Percentiles rank a stretch among this genome's conserved stretches.
These are phyloP conservation scores for Suillus spraguei DNA, from an alignment of 768 basidiomycete species.

Conservation along the genomic window DNA sequence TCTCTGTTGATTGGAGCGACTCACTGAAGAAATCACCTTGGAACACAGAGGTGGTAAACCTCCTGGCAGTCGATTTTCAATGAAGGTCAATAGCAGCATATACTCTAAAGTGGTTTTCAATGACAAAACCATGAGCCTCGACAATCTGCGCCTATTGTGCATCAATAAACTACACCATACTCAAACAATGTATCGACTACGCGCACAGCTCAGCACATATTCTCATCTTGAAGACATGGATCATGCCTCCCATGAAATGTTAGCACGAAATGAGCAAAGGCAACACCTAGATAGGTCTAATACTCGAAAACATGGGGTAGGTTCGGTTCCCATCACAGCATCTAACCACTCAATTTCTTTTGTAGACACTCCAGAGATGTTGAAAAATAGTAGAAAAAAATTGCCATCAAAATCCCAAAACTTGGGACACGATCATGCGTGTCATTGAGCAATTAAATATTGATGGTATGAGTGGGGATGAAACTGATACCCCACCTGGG, in stretches of 20 bases:
- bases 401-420: too few relatives aligned
- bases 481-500: too few relatives aligned
- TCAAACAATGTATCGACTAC: not conserved
- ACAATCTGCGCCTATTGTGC: not conserved
- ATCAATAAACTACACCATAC: conserved; percentile 2
- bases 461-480: too few relatives aligned
- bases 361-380: too few relatives aligned
- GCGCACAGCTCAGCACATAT: not conserved
- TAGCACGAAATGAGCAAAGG: not conserved
- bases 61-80: not conserved
- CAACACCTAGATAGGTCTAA: too few relatives aligned
- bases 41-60: not conserved
- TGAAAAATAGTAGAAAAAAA: too few relatives aligned
- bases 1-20: not conserved
- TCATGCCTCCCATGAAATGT: not conserved
- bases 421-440: too few relatives aligned
- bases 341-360: too few relatives aligned
- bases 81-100: too few relatives aligned
- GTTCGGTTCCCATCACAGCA: too few relatives aligned
- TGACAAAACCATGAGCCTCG: not conserved
- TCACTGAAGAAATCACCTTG: conserved; percentile 1
- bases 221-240: not conserved
- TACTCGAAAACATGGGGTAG: too few relatives aligned
- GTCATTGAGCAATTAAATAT: too few relatives aligned
- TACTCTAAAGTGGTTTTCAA: not conserved